Percentiles rank a stretch among this genome's conserved stretches.
Evolutionary conservation across 345 rosid species (phyloP).

Genomic region (Boechera retrofracta): DNA sequence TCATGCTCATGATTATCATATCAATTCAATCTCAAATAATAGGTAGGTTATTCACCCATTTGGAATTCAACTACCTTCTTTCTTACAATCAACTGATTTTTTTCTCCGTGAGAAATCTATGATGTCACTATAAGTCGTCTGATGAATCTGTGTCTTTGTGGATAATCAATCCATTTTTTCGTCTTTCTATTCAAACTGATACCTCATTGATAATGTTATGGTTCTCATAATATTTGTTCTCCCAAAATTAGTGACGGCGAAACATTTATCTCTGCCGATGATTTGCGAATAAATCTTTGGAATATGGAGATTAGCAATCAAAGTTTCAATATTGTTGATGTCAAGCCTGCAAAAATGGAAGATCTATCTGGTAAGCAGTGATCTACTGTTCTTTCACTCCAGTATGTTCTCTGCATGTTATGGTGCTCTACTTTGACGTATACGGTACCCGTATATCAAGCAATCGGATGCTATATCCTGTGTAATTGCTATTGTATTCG

Average conservation of each 20-base stretch:
- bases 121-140: not conserved
- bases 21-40: slow-evolving; percentile 94
- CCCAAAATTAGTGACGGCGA: slow-evolving; percentile 72
- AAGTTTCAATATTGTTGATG: slow-evolving; percentile 97
- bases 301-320: slow-evolving; percentile 95
- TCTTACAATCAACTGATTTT: not conserved
- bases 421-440: not conserved
- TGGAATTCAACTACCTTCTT: not conserved
- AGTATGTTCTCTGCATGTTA: slow-evolving; percentile 16
- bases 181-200: not conserved
- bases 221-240: not conserved
- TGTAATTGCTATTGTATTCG: not conserved
- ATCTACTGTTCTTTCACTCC: slow-evolving; percentile 12
- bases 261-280: slow-evolving; percentile 97
- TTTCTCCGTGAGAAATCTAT: not conserved
- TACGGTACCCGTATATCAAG: not conserved
- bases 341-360: slow-evolving; percentile 98
- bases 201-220: slow-evolving; percentile 23
- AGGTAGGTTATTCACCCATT: slow-evolving; percentile 54
- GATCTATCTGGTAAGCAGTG: slow-evolving; percentile 80
- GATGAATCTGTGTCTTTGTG: not conserved
- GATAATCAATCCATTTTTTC: not conserved
- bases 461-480: slow-evolving; percentile 3
- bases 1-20: slow-evolving; percentile 99
- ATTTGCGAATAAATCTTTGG: slow-evolving; percentile 97